Percentiles rank a stretch among this genome's conserved stretches.
Evolutionary conservation across 192 early-diverging fungal genomes (phyloP).

Genomic region (Dimargaris cristalligena): DNA sequence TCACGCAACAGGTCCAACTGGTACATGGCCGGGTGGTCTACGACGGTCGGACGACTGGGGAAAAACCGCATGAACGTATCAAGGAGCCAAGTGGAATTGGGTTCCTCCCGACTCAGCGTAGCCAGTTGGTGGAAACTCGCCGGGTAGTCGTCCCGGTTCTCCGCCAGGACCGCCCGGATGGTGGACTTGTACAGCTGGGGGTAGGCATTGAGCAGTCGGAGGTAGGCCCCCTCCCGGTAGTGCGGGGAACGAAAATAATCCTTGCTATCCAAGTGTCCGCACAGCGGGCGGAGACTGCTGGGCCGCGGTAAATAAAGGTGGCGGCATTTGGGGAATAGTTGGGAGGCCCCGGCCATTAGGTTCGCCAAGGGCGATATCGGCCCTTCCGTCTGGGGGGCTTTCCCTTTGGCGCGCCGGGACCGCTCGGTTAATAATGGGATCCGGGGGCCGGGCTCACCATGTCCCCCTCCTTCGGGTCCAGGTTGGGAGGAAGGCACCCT

Average conservation of each 20-base stretch:
- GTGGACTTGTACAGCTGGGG: slow-evolving; percentile 24
- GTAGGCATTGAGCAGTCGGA: background rate
- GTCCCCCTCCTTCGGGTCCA: no score
- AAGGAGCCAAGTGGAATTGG: slow-evolving; percentile 18
- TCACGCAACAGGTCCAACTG: slow-evolving; percentile 15
- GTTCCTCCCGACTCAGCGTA: slow-evolving; percentile 14
- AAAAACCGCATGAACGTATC: slow-evolving; percentile 6
- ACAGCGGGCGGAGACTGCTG: background rate
- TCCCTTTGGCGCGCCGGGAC: no score
- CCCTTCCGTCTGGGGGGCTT: background rate
- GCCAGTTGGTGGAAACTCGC: slow-evolving; percentile 15
- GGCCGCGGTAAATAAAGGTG: background rate
- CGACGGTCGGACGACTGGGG: slow-evolving; percentile 11
- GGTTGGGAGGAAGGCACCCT: slow-evolving; percentile 5
- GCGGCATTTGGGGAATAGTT: background rate
- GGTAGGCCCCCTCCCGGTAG: background rate
- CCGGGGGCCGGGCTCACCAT: background rate
- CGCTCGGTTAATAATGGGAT: no score
- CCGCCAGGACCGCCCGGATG: slow-evolving; percentile 26
- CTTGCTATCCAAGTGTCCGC: background rate
- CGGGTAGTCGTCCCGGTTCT: slow-evolving; percentile 25
- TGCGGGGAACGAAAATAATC: slow-evolving; percentile 7
- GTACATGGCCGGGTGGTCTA: background rate
- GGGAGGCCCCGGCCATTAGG: background rate
- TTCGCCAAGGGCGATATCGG: background rate